Evolutionary conservation across 2,329 filamentous ascomycete species (phyloP).

Genomic region (Penicillium sp.): DNA sequence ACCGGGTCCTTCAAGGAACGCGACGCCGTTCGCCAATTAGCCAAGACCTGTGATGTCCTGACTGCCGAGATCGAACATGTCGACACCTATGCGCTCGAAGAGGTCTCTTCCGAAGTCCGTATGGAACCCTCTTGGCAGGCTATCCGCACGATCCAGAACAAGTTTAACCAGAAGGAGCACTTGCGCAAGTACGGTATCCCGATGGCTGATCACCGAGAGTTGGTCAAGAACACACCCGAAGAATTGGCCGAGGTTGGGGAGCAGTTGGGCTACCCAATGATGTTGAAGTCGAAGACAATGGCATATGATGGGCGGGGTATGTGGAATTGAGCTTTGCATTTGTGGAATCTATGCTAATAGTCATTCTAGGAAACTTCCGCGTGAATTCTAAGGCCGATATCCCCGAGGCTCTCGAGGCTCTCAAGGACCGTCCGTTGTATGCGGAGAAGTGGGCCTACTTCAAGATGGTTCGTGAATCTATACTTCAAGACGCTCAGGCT

Average conservation of each 20-base stretch:
- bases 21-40: conserved; percentile 75
- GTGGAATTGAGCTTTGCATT: conserved; percentile 11
- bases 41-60: conserved; percentile 71
- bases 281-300: conserved; percentile 87
- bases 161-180: conserved; percentile 84
- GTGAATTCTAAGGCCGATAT: conserved; percentile 61
- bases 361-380: conserved; percentile 59
- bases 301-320: conserved; percentile 87
- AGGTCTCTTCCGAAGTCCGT: conserved; percentile 66
- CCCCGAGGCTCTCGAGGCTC: conserved; percentile 63
- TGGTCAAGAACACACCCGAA: conserved; percentile 58
- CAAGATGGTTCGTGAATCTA: conserved; percentile 50
- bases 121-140: conserved; percentile 84
- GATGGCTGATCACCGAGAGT: conserved; percentile 67
- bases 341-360: conserved; percentile 4
- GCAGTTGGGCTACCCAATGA: conserved; percentile 75
- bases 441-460: conserved; percentile 89
- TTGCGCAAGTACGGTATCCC: conserved; percentile 66
- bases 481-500: background rate
- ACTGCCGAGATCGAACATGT: conserved; percentile 97
- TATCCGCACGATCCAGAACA: conserved; percentile 87
- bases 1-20: conserved; percentile 85
- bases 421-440: conserved; percentile 71
- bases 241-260: conserved; percentile 64
- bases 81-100: conserved; percentile 82